Evolutionary conservation across 2,329 filamentous ascomycete species (phyloP).

Genomic region (Orbilia oligospora): DNA sequence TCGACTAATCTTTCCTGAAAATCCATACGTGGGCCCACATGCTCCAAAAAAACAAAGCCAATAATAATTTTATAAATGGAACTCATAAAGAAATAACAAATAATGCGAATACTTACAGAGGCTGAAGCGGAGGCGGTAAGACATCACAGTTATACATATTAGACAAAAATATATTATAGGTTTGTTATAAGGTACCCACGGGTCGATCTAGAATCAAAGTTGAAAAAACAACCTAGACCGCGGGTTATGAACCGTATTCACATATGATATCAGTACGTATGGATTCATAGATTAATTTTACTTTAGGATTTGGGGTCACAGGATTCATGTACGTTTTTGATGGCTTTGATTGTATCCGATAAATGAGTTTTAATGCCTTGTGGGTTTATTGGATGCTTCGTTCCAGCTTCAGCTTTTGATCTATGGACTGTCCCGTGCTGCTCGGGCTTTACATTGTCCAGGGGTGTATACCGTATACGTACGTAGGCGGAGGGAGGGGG

Average conservation of each 20-base stretch:
- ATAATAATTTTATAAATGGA: slow-evolving; percentile 11
- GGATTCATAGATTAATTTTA: too few species aligned
- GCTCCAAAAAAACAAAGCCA: not conserved
- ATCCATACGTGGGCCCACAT: not conserved
- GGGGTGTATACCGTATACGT: not conserved
- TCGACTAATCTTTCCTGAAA: slow-evolving; percentile 19
- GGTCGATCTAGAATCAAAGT: slow-evolving; percentile 5
- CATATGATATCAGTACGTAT: too few species aligned
- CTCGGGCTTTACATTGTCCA: not conserved
- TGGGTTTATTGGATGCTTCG: slow-evolving; percentile 10
- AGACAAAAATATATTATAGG: not conserved
- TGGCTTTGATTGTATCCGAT: slow-evolving; percentile 9
- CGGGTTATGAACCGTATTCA: not conserved
- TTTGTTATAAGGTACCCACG: not conserved
- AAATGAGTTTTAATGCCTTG: not conserved
- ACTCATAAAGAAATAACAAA: too few species aligned
- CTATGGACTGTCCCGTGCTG: not conserved
- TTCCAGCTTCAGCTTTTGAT: slow-evolving; percentile 6
- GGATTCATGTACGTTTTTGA: not conserved
- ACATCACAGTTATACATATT: slow-evolving; percentile 19
- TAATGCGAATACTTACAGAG: not conserved
- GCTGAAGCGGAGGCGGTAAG: slow-evolving; percentile 28
- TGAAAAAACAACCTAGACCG: not conserved
- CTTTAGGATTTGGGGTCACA: not conserved
- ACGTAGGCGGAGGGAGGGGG: not conserved